phyloP scores from a whole-genome alignment of 345 rosid species.

The Eucalyptus regnans region DNA sequence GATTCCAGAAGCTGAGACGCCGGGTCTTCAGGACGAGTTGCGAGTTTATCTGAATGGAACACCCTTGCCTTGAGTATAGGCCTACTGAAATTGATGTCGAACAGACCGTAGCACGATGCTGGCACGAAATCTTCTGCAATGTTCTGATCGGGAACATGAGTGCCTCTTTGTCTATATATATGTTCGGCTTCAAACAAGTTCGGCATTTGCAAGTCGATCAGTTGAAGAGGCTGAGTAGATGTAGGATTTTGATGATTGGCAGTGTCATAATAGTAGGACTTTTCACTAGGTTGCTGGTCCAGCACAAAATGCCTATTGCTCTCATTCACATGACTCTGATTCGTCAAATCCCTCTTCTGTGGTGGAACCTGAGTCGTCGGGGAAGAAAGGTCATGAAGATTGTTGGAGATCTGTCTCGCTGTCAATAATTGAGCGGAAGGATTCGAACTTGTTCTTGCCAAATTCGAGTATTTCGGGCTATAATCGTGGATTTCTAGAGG shows the following conservation, averaged over 20 bases:
- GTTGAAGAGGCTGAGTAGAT: conserved; percentile 15
- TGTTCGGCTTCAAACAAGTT: conserved; percentile 6
- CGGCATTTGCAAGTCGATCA: conserved; percentile 13
- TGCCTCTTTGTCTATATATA: conserved; percentile 22
- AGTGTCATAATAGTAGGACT: conserved; percentile 12
- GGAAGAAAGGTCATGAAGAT: conserved; percentile 22
- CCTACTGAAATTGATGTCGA: conserved; percentile 6
- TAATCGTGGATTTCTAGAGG: conserved; percentile 33
- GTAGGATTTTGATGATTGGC: conserved; percentile 11
- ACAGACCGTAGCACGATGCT: not conserved
- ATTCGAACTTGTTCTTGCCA: conserved; percentile 11
- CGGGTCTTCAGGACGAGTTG: not conserved
- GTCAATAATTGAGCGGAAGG: conserved; percentile 18
- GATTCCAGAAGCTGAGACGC: not conserved
- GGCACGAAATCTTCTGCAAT: not conserved
- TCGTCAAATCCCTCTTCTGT: conserved; percentile 2
- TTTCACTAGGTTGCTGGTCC: conserved; percentile 10
- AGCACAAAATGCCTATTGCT: not conserved
- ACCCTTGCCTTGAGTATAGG: conserved; percentile 28
- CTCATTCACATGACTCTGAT: conserved; percentile 4
- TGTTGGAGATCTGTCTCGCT: conserved; percentile 10
- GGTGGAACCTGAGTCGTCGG: conserved; percentile 15
- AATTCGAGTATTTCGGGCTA: conserved; percentile 18
- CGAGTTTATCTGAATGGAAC: not conserved
- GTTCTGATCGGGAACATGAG: not conserved